Conservation (phyloP, 768 basidiomycete genomes). For the Lyophyllum semitale region DNA sequence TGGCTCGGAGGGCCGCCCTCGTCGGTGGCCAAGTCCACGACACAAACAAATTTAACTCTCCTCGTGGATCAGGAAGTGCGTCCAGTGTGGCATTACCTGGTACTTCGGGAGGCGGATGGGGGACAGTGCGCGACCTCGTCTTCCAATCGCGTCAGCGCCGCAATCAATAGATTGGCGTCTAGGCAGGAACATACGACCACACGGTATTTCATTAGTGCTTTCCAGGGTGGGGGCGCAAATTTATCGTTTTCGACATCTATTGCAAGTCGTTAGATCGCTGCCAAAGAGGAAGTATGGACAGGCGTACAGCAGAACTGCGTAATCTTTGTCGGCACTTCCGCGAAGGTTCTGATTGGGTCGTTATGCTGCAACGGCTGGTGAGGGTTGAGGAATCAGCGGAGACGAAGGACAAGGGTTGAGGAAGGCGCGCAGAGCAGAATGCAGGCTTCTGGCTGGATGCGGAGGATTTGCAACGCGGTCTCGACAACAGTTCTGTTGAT, state of each 20-base stretch:
- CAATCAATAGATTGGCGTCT: slow-evolving; percentile 45
- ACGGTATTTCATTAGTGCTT: slow-evolving; percentile 44
- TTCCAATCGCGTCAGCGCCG: slow-evolving; percentile 42
- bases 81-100: slow-evolving; percentile 48
- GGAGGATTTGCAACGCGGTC: slow-evolving; percentile 49
- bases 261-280: not conserved
- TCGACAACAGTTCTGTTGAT: slow-evolving; percentile 46
- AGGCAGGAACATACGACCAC: slow-evolving; percentile 50
- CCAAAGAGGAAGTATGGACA: not conserved
- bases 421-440: slow-evolving; percentile 55
- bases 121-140: slow-evolving; percentile 32
- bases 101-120: slow-evolving; percentile 29
- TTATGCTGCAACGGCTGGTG: slow-evolving; percentile 49
- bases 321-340: slow-evolving; percentile 47
- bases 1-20: slow-evolving; percentile 38
- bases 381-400: slow-evolving; percentile 37
- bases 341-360: slow-evolving; percentile 49
- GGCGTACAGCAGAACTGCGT: slow-evolving; percentile 48
- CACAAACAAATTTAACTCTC: slow-evolving; percentile 23
- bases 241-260: slow-evolving; percentile 48
- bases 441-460: slow-evolving; percentile 45
- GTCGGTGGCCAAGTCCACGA: not conserved
- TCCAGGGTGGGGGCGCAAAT: slow-evolving; percentile 48
- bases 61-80: slow-evolving; percentile 54
- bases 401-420: slow-evolving; percentile 45